These are phyloP conservation scores for Fusarium virguliforme DNA, from an alignment of 2,329 filamentous ascomycete genomes.

Conservation along the genomic window DNA sequence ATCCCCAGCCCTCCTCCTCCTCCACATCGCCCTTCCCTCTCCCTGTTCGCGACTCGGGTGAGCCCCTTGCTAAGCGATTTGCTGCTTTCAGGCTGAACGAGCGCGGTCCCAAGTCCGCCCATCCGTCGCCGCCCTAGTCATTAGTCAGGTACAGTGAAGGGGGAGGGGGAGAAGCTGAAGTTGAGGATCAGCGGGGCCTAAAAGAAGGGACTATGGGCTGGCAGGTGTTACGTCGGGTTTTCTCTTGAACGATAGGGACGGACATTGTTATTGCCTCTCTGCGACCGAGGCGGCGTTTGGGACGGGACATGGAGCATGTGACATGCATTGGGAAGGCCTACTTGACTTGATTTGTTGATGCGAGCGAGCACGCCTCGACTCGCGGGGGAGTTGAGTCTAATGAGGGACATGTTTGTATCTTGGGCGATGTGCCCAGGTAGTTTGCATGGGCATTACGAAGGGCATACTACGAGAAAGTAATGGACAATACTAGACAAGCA, in stretches of 20 bases:
- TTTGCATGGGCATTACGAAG: background rate
- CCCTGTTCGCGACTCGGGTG: conserved; percentile 59
- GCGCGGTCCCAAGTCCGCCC: conserved; percentile 48
- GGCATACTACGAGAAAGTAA: conserved; percentile 2
- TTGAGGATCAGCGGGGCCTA: conserved; percentile 3
- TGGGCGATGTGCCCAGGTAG: background rate
- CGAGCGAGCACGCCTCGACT: background rate
- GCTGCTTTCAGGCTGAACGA: conserved; percentile 76
- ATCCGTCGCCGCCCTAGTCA: conserved; percentile 48
- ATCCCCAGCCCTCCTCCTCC: conserved; percentile 49
- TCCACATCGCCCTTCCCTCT: conserved; percentile 51
- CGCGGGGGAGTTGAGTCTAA: background rate
- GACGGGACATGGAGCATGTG: conserved; percentile 41
- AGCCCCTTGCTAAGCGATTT: conserved; percentile 77
- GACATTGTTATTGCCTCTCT: conserved; percentile 36
- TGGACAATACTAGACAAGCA: conserved; percentile 1
- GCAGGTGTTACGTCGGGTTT: conserved; percentile 27
- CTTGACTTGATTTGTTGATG: conserved; percentile 18
- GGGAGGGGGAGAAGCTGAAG: background rate
- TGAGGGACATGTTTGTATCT: background rate
- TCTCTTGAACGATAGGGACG: conserved; percentile 28
- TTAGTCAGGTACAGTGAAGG: conserved; percentile 28
- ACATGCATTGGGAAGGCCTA: conserved; percentile 29
- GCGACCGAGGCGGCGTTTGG: conserved; percentile 41
- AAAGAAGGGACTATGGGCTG: conserved; percentile 16